Evolutionary conservation across 495 filamentous ascomycete genomes (phyloP).

Genomic region (Schizothecium vesticola): DNA sequence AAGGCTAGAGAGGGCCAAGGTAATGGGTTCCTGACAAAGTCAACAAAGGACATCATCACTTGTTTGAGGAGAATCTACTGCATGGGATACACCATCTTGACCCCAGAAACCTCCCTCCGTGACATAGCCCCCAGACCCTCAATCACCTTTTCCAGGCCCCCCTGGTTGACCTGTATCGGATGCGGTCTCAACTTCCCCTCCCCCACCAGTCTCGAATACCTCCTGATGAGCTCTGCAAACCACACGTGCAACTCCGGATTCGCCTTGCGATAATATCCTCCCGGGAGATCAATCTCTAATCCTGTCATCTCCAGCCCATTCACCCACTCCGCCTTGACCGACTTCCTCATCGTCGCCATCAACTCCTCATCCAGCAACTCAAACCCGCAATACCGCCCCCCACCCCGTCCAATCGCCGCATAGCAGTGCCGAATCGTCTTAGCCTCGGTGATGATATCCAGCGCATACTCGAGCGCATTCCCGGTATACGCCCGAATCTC

Average conservation of each 20-base stretch:
- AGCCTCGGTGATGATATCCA: conserved; percentile 2
- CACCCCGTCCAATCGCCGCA: neutral
- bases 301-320: neutral
- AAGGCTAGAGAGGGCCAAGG: neutral
- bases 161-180: conserved; percentile 37
- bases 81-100: neutral
- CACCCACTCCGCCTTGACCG: neutral
- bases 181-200: conserved; percentile 49
- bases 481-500: conserved; percentile 4
- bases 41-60: neutral
- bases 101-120: neutral
- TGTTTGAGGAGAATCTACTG: neutral
- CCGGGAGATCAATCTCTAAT: neutral
- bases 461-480: neutral
- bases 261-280: neutral
- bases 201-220: conserved; percentile 40
- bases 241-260: conserved; percentile 28
- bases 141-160: conserved; percentile 48
- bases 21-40: neutral
- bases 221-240: conserved; percentile 36
- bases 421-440: neutral
- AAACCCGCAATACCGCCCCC: conserved; percentile 2
- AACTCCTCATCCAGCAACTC: neutral
- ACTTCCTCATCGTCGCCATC: neutral
- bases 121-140: conserved; percentile 46